phyloP scores from a whole-genome alignment of 2,329 filamentous ascomycete genomes.

The Plectosphaerella cucumerina region DNA sequence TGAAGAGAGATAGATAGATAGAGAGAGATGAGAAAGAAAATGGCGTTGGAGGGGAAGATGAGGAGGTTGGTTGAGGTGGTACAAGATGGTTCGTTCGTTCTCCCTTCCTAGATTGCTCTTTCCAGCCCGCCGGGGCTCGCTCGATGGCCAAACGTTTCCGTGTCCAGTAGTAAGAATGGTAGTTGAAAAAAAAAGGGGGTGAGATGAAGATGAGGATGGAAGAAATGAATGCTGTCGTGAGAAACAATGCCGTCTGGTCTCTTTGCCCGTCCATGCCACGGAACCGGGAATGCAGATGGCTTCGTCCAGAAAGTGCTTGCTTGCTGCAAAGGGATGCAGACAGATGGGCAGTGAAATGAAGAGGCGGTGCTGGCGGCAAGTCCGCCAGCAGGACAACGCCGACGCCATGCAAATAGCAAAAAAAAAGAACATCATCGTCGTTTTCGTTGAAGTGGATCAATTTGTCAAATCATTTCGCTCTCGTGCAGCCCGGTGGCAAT shows the following conservation, averaged over 20 bases:
- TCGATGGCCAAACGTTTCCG: too few species aligned
- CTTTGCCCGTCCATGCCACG: neutral
- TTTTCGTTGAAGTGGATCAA: conserved; percentile 1
- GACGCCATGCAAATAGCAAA: conserved; percentile 30
- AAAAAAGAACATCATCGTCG: conserved; percentile 14
- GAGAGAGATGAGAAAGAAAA: too few species aligned
- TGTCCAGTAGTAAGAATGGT: neutral
- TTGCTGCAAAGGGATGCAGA: conserved; percentile 7
- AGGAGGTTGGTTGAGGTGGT: neutral
- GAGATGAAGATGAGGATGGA: neutral
- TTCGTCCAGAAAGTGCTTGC: conserved; percentile 1
- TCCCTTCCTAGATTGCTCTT: neutral
- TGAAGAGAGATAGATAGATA: too few species aligned
- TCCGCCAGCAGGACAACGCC: neutral
- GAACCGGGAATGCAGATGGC: conserved; percentile 8
- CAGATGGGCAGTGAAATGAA: conserved; percentile 20
- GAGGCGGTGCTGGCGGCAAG: conserved; percentile 25
- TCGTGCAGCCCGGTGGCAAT: conserved; percentile 47
- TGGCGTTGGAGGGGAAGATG: too few species aligned
- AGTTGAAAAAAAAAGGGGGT: neutral
- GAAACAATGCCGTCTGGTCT: too few species aligned
- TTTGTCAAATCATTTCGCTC: conserved; percentile 50
- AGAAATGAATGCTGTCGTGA: neutral
- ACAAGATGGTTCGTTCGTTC: too few species aligned
- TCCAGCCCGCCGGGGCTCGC: conserved; percentile 5